A percentile compares a stretch with the other conserved stretches of the same genome.
These are phyloP conservation scores for Meyerozyma sp. DNA, from an alignment of 1,139 yeast genomes.

Conservation along the genomic window DNA sequence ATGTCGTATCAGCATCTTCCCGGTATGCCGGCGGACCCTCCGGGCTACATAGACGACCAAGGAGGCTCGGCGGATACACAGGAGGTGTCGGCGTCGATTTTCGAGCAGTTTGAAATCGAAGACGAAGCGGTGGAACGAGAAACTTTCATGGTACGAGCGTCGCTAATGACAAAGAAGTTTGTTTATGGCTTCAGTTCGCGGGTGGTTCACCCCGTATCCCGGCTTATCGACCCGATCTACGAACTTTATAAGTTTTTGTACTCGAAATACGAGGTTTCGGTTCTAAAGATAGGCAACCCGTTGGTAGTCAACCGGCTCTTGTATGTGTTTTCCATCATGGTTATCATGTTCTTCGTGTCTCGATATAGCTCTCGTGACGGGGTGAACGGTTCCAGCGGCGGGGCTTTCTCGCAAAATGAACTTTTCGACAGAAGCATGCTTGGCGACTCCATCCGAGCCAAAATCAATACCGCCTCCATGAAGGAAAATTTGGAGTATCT, in stretches of 20 bases:
- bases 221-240: conserved; percentile 63
- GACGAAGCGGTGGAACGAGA: conserved; percentile 19
- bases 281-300: conserved; percentile 77
- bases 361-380: conserved; percentile 49
- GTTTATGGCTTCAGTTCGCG: conserved; percentile 36
- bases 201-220: conserved; percentile 49
- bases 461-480: conserved; percentile 53
- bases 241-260: conserved; percentile 46
- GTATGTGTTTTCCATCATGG: conserved; percentile 61
- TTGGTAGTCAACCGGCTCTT: conserved; percentile 72
- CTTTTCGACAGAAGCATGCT: conserved; percentile 57
- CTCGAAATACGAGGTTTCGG: conserved; percentile 47
- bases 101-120: conserved; percentile 42
- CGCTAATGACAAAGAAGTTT: conserved; percentile 25
- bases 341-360: conserved; percentile 52
- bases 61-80: conserved; percentile 9
- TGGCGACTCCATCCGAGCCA: conserved; percentile 40
- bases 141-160: conserved; percentile 25
- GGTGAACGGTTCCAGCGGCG: conserved; percentile 36
- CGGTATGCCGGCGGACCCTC: conserved; percentile 2
- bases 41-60: not conserved
- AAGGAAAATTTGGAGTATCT: conserved; percentile 71
- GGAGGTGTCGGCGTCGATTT: conserved; percentile 14
- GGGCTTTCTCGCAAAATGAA: conserved; percentile 49
- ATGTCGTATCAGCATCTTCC: conserved; percentile 2